A percentile compares a stretch with the other conserved stretches of the same genome.
phyloP scores from a whole-genome alignment of 2,329 filamentous ascomycete species.

The Fusarium beomiforme region DNA sequence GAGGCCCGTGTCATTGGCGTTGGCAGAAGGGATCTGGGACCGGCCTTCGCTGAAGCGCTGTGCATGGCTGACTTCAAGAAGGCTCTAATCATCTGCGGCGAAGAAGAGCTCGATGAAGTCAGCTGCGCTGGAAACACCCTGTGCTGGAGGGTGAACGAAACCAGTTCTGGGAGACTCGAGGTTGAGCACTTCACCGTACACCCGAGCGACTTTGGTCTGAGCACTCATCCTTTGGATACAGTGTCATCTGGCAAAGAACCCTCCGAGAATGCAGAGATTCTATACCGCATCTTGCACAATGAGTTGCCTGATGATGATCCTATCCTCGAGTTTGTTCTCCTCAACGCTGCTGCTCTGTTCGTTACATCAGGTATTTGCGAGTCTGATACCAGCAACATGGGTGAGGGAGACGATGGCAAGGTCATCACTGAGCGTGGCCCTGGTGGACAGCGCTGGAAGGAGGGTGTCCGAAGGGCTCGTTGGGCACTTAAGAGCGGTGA shows the following conservation, averaged over 20 bases:
- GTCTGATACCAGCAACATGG: conserved; percentile 81
- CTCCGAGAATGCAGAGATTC: conserved; percentile 84
- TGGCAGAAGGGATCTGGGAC: conserved; percentile 85
- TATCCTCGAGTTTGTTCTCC: conserved; percentile 90
- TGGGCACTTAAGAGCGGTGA: conserved; percentile 89
- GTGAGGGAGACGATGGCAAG: conserved; percentile 79
- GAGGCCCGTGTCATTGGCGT: conserved; percentile 96
- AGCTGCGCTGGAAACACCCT: conserved; percentile 88
- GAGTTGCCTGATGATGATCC: conserved; percentile 81
- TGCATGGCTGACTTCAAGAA: conserved; percentile 80
- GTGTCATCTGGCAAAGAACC: conserved; percentile 90
- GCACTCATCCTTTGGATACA: conserved; percentile 74
- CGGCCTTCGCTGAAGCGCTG: conserved; percentile 88
- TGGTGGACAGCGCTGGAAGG: conserved; percentile 91
- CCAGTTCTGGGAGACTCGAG: conserved; percentile 55
- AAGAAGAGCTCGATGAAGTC: conserved; percentile 95
- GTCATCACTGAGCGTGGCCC: conserved; percentile 86
- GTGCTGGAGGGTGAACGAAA: conserved; percentile 82
- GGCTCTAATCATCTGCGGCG: conserved; percentile 90
- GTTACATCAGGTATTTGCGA: conserved; percentile 90
- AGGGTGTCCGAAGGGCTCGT: conserved; percentile 85
- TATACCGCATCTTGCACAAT: conserved; percentile 79
- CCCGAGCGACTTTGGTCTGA: conserved; percentile 88
- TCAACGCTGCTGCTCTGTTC: conserved; percentile 91
- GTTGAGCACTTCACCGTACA: conserved; percentile 82